Conservation (phyloP, 2,329 filamentous ascomycete genomes). For the Clonostachys solani region DNA sequence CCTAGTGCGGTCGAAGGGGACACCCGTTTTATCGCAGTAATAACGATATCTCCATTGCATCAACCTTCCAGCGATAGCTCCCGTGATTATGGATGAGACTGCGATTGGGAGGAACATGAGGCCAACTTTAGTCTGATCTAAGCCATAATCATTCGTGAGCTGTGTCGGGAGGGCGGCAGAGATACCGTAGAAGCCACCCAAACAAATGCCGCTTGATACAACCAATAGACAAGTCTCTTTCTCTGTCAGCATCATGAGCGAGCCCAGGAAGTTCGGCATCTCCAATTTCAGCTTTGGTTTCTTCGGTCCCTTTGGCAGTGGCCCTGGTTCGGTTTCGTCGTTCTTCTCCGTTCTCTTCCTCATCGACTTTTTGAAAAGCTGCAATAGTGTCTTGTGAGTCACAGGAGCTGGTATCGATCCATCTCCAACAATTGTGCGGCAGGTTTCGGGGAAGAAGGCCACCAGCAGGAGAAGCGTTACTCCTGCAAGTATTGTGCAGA, state of each 20-base stretch:
- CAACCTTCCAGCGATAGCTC: slow-evolving; percentile 42
- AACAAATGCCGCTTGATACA: slow-evolving; percentile 28
- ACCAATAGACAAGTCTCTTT: slow-evolving; percentile 39
- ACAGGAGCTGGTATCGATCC: slow-evolving; percentile 39
- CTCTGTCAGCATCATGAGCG: slow-evolving; percentile 32
- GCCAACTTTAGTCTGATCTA: slow-evolving; percentile 50
- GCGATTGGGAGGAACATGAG: slow-evolving; percentile 49
- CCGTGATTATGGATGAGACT: slow-evolving; percentile 40
- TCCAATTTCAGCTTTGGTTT: slow-evolving; percentile 23
- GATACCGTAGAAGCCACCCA: slow-evolving; percentile 43
- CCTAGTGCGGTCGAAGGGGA: slow-evolving; percentile 42
- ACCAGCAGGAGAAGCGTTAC: slow-evolving; percentile 35
- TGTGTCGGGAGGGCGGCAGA: slow-evolving; percentile 36
- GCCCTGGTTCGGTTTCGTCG: slow-evolving; percentile 17
- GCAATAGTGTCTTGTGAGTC: slow-evolving; percentile 26
- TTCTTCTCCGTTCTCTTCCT: slow-evolving; percentile 4
- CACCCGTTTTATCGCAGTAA: slow-evolving; percentile 41
- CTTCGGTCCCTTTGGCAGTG: slow-evolving; percentile 22
- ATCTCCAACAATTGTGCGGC: slow-evolving; percentile 41
- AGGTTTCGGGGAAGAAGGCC: slow-evolving; percentile 49
- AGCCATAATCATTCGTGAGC: slow-evolving; percentile 50
- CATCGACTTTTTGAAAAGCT: slow-evolving; percentile 13
- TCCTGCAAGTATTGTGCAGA: slow-evolving; percentile 42
- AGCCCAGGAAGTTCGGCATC: slow-evolving; percentile 32
- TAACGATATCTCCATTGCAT: slow-evolving; percentile 67